These are phyloP conservation scores for Athelia psychrophila DNA, from an alignment of 1,284 basidiomycete species.

Conservation along the genomic window DNA sequence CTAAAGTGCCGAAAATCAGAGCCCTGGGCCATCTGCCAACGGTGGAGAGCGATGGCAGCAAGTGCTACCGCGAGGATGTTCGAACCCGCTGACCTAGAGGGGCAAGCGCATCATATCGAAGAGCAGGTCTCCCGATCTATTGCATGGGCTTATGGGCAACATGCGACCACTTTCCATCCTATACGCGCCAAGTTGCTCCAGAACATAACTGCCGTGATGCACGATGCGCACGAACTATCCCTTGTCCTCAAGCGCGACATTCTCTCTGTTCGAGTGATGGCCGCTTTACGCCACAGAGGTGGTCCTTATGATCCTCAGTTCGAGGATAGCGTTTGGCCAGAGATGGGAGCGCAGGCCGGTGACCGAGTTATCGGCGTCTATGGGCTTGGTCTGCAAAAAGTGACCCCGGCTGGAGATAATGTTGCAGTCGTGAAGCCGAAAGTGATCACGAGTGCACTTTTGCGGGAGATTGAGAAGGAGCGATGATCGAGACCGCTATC, in stretches of 20 bases:
- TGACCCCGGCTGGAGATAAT: neutral
- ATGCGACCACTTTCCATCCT: neutral
- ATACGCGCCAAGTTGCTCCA: neutral
- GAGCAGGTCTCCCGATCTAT: neutral
- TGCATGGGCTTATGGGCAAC: neutral
- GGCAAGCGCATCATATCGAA: neutral
- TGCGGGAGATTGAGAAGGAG: neutral
- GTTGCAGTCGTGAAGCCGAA: neutral
- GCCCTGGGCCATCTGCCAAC: neutral
- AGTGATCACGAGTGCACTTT: neutral
- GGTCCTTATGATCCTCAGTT: neutral
- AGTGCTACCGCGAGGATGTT: neutral
- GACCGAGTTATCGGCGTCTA: neutral
- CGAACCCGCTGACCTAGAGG: neutral
- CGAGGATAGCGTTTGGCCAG: neutral
- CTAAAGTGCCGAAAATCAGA: too few species aligned
- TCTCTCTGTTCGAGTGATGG: neutral
- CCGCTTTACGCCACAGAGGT: neutral
- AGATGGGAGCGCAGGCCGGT: neutral
- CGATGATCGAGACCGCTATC: too few species aligned
- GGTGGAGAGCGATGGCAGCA: neutral
- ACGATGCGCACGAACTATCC: conserved; percentile 1
- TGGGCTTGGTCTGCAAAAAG: neutral
- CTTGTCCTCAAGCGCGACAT: neutral
- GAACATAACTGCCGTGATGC: neutral